Evolutionary conservation across 257 asterid species (phyloP).

Genomic region (Jasminum sambac): DNA sequence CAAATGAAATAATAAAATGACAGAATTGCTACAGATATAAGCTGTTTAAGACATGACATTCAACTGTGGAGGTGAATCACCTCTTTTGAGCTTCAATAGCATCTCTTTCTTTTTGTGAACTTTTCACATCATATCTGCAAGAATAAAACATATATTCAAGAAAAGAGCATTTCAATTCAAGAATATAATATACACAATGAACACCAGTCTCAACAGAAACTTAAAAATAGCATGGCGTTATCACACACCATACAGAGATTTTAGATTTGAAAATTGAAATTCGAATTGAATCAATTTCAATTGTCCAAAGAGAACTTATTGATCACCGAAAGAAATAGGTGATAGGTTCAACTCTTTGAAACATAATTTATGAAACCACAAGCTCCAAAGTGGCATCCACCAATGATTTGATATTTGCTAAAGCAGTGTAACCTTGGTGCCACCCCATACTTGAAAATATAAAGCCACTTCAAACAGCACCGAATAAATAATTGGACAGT

Average conservation of each 20-base stretch:
- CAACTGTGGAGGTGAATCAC: slow-evolving; percentile 32
- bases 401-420: not conserved
- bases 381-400: not conserved
- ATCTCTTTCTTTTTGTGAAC: slow-evolving; percentile 67
- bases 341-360: not conserved
- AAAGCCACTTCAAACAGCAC: too few relatives aligned
- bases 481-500: too few relatives aligned
- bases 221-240: slow-evolving; percentile 10
- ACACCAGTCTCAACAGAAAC: not conserved
- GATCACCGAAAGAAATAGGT: slow-evolving; percentile 1
- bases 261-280: not conserved
- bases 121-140: slow-evolving; percentile 71
- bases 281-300: not conserved
- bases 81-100: slow-evolving; percentile 58
- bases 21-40: not conserved
- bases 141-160: slow-evolving; percentile 20
- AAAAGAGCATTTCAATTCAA: slow-evolving; percentile 7
- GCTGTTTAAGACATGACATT: slow-evolving; percentile 6
- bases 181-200: not conserved
- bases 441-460: not conserved
- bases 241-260: slow-evolving; percentile 13
- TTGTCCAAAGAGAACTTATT: slow-evolving; percentile 7
- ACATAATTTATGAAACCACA: not conserved
- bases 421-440: not conserved
- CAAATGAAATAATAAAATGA: slow-evolving; percentile 5